phyloP scores from a whole-genome alignment of 75 land plant genomes.

The Isoetes taiwanensis region DNA sequence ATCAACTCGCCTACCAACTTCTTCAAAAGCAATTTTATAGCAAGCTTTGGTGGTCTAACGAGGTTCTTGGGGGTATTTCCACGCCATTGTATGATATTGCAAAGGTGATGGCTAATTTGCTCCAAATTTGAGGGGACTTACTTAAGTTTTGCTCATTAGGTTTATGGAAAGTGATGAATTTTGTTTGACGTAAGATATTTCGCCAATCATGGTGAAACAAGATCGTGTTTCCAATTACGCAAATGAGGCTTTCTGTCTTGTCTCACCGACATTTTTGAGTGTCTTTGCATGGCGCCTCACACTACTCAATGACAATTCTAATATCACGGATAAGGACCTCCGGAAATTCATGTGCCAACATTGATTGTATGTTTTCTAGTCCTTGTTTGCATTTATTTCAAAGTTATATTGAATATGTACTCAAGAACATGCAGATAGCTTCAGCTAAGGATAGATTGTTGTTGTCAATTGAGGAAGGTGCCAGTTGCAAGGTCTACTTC shows the following conservation, averaged over 20 bases:
- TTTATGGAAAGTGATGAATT: too few species aligned
- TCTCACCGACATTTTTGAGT: conserved; percentile 29
- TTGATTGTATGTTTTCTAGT: conserved; percentile 15
- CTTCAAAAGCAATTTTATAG: too few species aligned
- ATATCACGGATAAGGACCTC: conserved; percentile 16
- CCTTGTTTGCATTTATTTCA: not conserved
- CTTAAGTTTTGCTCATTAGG: too few species aligned
- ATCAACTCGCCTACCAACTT: too few species aligned
- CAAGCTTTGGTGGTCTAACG: too few species aligned
- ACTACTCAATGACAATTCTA: conserved; percentile 24
- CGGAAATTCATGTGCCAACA: conserved; percentile 16
- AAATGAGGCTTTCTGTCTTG: conserved; percentile 16
- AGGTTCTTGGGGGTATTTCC: too few species aligned
- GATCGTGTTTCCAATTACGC: conserved; percentile 16
- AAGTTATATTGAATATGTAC: not conserved
- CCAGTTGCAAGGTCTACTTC: conserved; percentile 19
- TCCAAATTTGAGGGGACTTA: too few species aligned
- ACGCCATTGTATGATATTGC: conserved; percentile 18
- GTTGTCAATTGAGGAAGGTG: conserved; percentile 20
- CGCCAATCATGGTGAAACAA: conserved; percentile 25
- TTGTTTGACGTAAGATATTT: conserved; percentile 21
- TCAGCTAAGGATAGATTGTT: conserved; percentile 25
- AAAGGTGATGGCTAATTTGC: too few species aligned
- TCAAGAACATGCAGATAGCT: conserved; percentile 9
- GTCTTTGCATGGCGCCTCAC: conserved; percentile 31